Evolutionary conservation across 73 alveolate genomes (phyloP).

Genomic region (Stentor coeruleus): DNA sequence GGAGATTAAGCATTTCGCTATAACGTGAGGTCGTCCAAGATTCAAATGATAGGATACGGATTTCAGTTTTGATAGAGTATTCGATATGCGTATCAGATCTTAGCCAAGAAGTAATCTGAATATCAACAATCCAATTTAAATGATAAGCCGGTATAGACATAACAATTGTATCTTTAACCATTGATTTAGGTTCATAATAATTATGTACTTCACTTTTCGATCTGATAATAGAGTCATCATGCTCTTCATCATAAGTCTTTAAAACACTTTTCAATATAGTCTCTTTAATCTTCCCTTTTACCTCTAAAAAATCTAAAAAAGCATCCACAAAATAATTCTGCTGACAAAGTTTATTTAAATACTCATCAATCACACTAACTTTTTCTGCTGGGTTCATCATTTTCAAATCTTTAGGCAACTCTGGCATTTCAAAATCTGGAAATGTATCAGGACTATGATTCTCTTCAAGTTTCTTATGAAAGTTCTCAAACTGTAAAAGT

Average conservation of each 20-base stretch:
- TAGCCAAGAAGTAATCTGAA: background rate
- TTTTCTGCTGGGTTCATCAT: background rate
- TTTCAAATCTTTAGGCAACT: background rate
- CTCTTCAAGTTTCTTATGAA: background rate
- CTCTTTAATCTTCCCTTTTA: background rate
- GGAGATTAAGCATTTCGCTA: background rate
- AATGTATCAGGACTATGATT: background rate
- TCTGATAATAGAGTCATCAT: background rate
- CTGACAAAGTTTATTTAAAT: background rate
- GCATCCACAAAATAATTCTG: background rate
- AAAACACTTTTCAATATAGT: background rate
- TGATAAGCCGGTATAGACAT: background rate
- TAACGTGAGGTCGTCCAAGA: background rate
- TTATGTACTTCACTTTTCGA: background rate
- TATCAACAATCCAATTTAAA: background rate
- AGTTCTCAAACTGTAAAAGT: background rate
- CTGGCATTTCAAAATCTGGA: background rate
- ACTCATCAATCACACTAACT: background rate
- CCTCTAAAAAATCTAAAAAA: background rate
- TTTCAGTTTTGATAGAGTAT: background rate
- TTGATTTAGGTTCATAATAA: background rate
- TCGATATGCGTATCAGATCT: background rate
- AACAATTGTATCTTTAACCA: background rate
- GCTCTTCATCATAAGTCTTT: background rate
- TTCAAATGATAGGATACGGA: background rate